These are phyloP conservation scores for Populus pruinosa DNA, from an alignment of 345 rosid species.

Conservation along the genomic window DNA sequence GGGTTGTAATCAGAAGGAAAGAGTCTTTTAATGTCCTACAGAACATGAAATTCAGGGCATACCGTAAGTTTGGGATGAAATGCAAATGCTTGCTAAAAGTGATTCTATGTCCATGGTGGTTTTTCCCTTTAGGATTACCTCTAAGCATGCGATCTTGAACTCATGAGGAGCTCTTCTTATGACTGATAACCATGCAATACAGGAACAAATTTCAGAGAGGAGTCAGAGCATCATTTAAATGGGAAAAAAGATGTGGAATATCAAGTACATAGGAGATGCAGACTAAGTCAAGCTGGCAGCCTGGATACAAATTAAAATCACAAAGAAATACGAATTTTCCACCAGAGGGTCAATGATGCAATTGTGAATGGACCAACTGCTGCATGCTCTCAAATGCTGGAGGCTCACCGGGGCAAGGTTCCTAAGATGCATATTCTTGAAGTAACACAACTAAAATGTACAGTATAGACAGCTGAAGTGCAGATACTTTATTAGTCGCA, in stretches of 20 bases:
- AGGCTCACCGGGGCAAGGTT: neutral
- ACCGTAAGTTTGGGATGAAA: neutral
- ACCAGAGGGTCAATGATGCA: neutral
- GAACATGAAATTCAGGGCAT: conserved; percentile 2
- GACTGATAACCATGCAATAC: conserved; percentile 39
- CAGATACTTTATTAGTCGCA: neutral
- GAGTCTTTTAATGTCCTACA: conserved; percentile 79
- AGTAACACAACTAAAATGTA: neutral
- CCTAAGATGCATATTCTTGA: neutral
- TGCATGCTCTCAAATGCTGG: neutral
- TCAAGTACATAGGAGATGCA: neutral
- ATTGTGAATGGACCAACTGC: neutral
- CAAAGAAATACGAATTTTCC: neutral
- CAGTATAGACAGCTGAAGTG: neutral
- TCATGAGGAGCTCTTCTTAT: conserved; percentile 95
- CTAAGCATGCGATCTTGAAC: conserved; percentile 88
- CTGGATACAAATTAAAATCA: neutral
- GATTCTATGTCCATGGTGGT: neutral
- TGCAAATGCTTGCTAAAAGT: neutral
- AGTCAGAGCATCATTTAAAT: neutral
- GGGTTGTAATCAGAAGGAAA: conserved; percentile 89
- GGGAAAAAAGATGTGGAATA: neutral
- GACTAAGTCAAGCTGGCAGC: neutral
- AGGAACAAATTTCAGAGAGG: conserved; percentile 12
- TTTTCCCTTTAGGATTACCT: conserved; percentile 42